Evolutionary conservation across 1,284 basidiomycete genomes (phyloP), one percentile per base, ranked within the genome.

Genomic region (Tylopilus sp.): DNA sequence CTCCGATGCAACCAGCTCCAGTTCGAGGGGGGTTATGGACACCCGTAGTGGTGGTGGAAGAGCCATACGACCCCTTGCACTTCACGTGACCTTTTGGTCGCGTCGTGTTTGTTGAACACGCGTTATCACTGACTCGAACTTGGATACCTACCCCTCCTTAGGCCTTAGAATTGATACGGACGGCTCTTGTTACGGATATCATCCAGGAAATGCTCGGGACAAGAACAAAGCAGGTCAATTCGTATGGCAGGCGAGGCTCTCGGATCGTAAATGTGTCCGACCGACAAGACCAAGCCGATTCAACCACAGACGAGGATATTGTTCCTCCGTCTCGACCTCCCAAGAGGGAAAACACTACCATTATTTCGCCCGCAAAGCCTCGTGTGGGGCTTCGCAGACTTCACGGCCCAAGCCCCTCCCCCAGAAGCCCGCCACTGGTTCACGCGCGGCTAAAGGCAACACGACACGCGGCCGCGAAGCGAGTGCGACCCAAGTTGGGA

Each of bases 1-100:
- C 56, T 95, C 87, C 21, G 81, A 88, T 1, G 92, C 89, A 43
- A 94, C 79, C 51, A 95, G 82, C 55, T 94, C 90, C 23, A 94
- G 80, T 66, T 96, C 92, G 54, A 83, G 79, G 35, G 89, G 88
- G 5, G 82, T 81, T 16, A 86, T 74, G 0, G 86, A 85, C 13
- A 74, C 70, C 42, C 82, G 74, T 19, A 91, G 69, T 8, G 81
- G 73, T 37, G 69, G 70, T 34, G 81, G 80, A 47, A 82, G 74
- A 29, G 88, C 79, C 88, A 91, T 58, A n/a, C 21, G 21, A 23
- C 9, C 11, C 6, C 9, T 19, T 13, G 40, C 37, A 4, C 25
- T 16, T 15, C 62, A 64, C 66, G 65, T 65, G 63, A 66, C 48
- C 46, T n/a, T 2, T n/a, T 2, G 25, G 51, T 47, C 56, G 49